phyloP scores from a whole-genome alignment of 1,284 basidiomycete genomes.

The Malassezia restricta region DNA sequence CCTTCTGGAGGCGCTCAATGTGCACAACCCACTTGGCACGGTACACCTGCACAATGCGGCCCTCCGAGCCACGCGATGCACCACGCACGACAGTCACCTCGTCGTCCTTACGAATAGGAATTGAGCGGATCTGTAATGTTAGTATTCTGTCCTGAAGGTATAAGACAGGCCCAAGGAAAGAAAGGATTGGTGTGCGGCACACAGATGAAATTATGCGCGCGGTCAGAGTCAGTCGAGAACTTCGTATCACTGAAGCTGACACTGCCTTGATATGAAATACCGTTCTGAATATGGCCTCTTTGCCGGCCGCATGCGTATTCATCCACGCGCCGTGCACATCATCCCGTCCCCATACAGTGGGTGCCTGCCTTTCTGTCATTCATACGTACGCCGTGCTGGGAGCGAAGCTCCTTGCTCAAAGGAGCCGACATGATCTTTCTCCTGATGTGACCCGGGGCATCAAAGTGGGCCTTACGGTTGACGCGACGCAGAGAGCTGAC shows the following conservation, averaged over 20 bases:
- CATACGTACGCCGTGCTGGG: constrained; percentile 72
- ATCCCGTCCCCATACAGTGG: too few relatives aligned
- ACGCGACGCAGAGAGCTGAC: constrained; percentile 35
- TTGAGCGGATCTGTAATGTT: constrained; percentile 61
- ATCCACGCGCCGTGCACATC: too few relatives aligned
- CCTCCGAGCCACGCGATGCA: constrained; percentile 67
- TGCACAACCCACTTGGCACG: constrained; percentile 99
- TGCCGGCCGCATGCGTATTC: too few relatives aligned
- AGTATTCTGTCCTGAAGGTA: background rate
- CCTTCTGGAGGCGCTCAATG: constrained; percentile 92
- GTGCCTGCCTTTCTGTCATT: too few relatives aligned
- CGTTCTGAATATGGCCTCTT: too few relatives aligned
- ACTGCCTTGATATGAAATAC: too few relatives aligned
- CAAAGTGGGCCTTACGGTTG: constrained; percentile 42
- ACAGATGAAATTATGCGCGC: background rate
- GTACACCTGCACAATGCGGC: constrained; percentile 61
- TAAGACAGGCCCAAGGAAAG: background rate
- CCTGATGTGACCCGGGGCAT: constrained; percentile 52
- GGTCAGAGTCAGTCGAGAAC: background rate
- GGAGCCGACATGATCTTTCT: constrained; percentile 96
- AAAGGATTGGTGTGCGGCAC: too few relatives aligned
- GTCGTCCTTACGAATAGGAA: constrained; percentile 95
- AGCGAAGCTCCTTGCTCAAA: constrained; percentile 85
- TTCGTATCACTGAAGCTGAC: too few relatives aligned
- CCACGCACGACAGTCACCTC: constrained; percentile 79